Base-by-base conservation (phyloP, 257 asterid genomes). In the Jacaranda copaia region DNA sequence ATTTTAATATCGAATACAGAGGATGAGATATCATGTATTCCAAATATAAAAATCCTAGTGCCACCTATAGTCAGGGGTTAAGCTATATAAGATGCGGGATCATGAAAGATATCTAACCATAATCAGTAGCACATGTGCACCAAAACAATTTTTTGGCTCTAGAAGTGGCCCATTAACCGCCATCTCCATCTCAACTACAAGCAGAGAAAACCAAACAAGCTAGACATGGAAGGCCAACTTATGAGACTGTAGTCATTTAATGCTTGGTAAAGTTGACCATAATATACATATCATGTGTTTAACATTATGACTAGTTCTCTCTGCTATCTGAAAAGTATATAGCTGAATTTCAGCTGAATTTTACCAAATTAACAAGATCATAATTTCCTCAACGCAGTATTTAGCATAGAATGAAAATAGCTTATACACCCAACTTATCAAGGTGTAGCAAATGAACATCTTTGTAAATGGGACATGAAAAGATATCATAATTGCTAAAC, bases 401-500 rank as follows among this genome's bases (percentile, higher is more conserved):
- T 52, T 57, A 6, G 58, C 72, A 10, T 0, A 9, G 72, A 68
- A 63, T 39, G 74, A 68, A 62, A 32, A 76, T 68, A 62, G 66
- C 32, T 76, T 16, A 45, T 42, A 68, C 36, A 36, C 61, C 61
- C 69, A 70, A 60, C 36, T 48, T 65, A 68, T 73, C 35, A 68
- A 77, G 55, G 57, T 40, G 13, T 18, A 79, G 68, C 57, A 63
- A 70, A 70, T 19, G 49, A 43, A 77, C 25, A 74, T 15, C 53
- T 73, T 77, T 46, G 36, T n/a, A 51, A 46, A 20, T 60, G 77
- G 76, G 76, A 72, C 59, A 75, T 57, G 56, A 70, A 77, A 61
- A 84, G 49, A 60, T 68, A 69, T 72, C 79, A 59, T 5, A 13
- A 58, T 11, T 64, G 74, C 73, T 76, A 84, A 72, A 63, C 97